These are phyloP conservation scores for Monosporascus sp. DNA, from an alignment of 2,329 filamentous ascomycete species.

Conservation along the genomic window DNA sequence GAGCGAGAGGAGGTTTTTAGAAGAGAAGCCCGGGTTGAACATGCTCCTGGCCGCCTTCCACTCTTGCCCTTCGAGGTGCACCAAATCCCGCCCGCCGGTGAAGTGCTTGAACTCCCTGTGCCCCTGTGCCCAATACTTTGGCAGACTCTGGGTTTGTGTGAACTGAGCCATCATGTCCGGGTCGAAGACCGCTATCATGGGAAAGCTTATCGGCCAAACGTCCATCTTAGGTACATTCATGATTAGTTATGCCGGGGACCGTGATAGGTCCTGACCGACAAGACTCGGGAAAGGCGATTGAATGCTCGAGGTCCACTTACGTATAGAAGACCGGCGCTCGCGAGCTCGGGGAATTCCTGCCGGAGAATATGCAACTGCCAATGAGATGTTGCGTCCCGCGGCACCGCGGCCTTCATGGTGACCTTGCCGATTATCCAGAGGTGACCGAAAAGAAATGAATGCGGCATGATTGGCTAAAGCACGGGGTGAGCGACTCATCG, in stretches of 20 bases:
- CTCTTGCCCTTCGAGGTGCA: conserved; percentile 31
- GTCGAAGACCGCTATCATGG: conserved; percentile 31
- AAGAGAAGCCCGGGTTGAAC: conserved; percentile 35
- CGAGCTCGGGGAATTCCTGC: conserved; percentile 24
- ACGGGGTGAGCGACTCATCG: neutral
- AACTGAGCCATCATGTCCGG: conserved; percentile 33
- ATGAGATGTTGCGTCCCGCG: conserved; percentile 21
- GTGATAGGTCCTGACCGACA: neutral
- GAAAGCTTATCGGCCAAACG: conserved; percentile 30
- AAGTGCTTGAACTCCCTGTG: conserved; percentile 23
- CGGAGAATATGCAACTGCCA: conserved; percentile 17
- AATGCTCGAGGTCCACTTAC: neutral
- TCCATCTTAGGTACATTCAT: conserved; percentile 20
- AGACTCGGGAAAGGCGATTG: neutral
- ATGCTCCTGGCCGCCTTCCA: conserved; percentile 32
- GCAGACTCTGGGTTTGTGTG: conserved; percentile 29
- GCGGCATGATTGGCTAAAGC: conserved; percentile 27
- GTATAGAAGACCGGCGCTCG: conserved; percentile 25
- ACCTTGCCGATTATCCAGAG: conserved; percentile 20
- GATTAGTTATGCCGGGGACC: neutral
- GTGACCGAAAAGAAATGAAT: conserved; percentile 30
- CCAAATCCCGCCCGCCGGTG: conserved; percentile 26
- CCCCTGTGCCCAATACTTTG: conserved; percentile 27
- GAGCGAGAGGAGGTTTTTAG: conserved; percentile 29
- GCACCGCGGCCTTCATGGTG: conserved; percentile 19